Base-by-base conservation (phyloP, 1,139 yeast species). In the Wickerhamiella infanticola region DNA sequence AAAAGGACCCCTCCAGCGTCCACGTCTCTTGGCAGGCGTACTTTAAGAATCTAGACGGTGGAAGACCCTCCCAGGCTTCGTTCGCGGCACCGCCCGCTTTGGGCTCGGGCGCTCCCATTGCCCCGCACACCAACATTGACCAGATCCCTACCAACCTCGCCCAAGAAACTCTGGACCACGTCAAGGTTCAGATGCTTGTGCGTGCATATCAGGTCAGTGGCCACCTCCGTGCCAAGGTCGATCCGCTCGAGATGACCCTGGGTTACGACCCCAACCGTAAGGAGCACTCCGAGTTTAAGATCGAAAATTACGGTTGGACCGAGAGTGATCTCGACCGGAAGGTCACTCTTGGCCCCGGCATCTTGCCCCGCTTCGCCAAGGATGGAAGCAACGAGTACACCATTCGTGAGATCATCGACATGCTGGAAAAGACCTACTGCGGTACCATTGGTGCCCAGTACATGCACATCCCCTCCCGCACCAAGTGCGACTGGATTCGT, bases 141-240 rank as follows among this genome's bases (percentile, higher is more conserved):
- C 66, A 46, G 66, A 70, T 39, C 74, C 79, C 44, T 63, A 54
- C 40, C 45, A 48, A 41, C 39, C 41, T 45, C 43, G 50, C 51
- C 43, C 55, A 50, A 37, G 86, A 81, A 55, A 86, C 90, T 46
- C 74, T 84, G 55, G 74, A 85, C 52, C 98, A 93, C 65, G 76
- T 90, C 72, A 93, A 90, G 67, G 94, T 86, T 25, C 99, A 90
- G 73, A 76, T 90, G 57, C 73, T 90, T 58, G 97, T 93, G 51
- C 83, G 99, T 65, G 98, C 98, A 40, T 93, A 88, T 69, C 98
- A 90, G 70, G 98, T 90, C 46, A 79, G 97, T 66, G 99, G 98
- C 54, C 98, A 90, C 65, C 83, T 80, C 64, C 85, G 84, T 69
- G 96, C 98, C 44, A 81, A 79, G 60, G 81, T 88, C 51, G 99